Base-by-base conservation (phyloP, 2,329 filamentous ascomycete species). In the Pseudogymnoascus sp. region DNA sequence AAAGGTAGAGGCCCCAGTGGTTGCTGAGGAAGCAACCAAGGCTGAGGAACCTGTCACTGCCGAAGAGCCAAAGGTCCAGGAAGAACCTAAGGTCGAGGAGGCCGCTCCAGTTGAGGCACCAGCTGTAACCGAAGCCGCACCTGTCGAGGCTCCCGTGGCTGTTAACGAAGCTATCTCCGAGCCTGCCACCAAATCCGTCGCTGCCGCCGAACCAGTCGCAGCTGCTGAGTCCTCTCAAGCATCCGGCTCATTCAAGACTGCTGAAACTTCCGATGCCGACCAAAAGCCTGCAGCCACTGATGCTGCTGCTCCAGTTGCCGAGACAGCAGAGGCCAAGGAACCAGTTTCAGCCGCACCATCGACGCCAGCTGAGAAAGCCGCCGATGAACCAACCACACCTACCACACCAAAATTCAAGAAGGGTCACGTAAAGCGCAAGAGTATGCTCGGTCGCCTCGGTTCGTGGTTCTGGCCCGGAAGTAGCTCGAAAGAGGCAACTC, bases 401-500 rank as follows among this genome's bases (percentile, higher is more conserved):
- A 8, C 11, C n/a, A 57, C 51, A 18, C 29, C 51, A 3, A 57
- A 57, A 18, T 57, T 57, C n/a, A 57, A 57, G 51, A 57, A 57
- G n/a, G 51, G 51, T 14, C 51, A 57, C 51, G 51, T 18, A 16
- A 57, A 57, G 51, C 26, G 29, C 3, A 57, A 57, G 51, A 57
- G 51, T 57, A 57, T 57, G 26, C 51, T 57, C 34, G 51, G 51
- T 18, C 51, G 51, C 29, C 51, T 57, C 51, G 51, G 51, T 57
- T 57, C 51, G 2, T 57, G 51, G 51, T 57, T 57, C 4, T 57
- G 51, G 51, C 29, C 51, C 26, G 51, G 51, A 54, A n/a, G 26
- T 12, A 57, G 51, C 51, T 57, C 51, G 26, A 57, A 57, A 34
- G 51, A 57, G 51, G 51, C 29, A 34, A 2, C 51, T 18, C n/a